Conservation (phyloP, 73 alveolate species). For the Tetrahymena thermophila region DNA sequence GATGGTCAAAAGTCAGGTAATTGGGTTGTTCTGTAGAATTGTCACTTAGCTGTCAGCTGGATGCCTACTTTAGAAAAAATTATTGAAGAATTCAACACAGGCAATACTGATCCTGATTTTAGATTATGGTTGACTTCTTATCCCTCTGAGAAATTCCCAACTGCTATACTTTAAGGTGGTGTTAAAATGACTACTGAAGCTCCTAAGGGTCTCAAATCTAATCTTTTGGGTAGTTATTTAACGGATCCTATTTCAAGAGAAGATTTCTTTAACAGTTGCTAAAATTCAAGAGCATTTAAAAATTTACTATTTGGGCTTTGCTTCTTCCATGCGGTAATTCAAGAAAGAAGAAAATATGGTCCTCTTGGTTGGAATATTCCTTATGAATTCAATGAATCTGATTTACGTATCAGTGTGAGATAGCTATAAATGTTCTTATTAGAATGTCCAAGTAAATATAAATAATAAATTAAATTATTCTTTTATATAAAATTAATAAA, state of each 20-base stretch:
- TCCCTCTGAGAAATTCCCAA: constrained; percentile 99
- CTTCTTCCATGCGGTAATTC: constrained; percentile 98
- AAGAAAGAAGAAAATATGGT: constrained; percentile 98
- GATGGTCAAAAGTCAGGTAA: constrained; percentile 92
- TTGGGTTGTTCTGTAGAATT: constrained; percentile 98
- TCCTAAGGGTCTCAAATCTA: constrained; percentile 97
- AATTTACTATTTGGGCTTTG: constrained; percentile 91
- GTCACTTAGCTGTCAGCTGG: constrained; percentile 98
- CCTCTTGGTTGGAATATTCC: constrained; percentile 99
- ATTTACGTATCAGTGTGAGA: constrained; percentile 89
- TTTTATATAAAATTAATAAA: constrained; percentile 60
- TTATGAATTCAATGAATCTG: constrained; percentile 98
- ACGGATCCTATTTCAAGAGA: constrained; percentile 8
- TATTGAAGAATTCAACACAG: constrained; percentile 81
- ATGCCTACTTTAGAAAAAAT: constrained; percentile 96
- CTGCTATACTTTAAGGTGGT: constrained; percentile 95
- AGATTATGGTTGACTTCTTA: constrained; percentile 99
- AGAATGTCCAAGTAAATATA: constrained; percentile 84
- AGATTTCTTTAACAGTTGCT: constrained; percentile 83
- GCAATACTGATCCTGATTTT: constrained; percentile 84
- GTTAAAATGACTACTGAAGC: constrained; percentile 99
- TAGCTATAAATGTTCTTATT: constrained; percentile 93
- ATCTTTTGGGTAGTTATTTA: constrained; percentile 79
- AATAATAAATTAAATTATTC: constrained; percentile 79
- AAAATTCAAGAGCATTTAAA: constrained; percentile 84